A percentile compares a stretch with the other conserved stretches of the same genome.
Conservation (phyloP, 2,329 filamentous ascomycete species). For the Clarireedia hainanense region DNA sequence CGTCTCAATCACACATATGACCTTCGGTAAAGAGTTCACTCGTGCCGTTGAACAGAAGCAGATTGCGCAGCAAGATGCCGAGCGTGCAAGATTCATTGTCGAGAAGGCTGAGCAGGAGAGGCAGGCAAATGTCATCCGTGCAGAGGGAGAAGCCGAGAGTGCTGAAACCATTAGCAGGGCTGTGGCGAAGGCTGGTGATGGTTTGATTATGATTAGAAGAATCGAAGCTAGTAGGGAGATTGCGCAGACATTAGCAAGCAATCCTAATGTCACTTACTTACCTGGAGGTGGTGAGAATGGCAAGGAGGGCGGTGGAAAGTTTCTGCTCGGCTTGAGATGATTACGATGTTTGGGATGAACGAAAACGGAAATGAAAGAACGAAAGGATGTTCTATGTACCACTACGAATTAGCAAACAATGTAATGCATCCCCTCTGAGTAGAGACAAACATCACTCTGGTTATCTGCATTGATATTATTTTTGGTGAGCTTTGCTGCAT, state of each 20-base stretch:
- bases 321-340: slow-evolving; percentile 57
- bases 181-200: slow-evolving; percentile 87
- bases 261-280: slow-evolving; percentile 94
- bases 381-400: slow-evolving; percentile 5
- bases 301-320: slow-evolving; percentile 42
- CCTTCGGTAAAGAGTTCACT: slow-evolving; percentile 98
- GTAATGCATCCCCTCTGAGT: too few relatives aligned
- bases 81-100: slow-evolving; percentile 95
- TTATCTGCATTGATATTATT: too few relatives aligned
- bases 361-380: not conserved
- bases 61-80: slow-evolving; percentile 98
- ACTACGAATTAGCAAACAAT: slow-evolving; percentile 3
- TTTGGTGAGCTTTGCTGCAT: too few relatives aligned
- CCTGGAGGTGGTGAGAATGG: slow-evolving; percentile 66
- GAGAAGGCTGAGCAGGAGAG: slow-evolving; percentile 98
- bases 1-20: slow-evolving; percentile 99
- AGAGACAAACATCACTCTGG: too few relatives aligned
- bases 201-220: slow-evolving; percentile 89
- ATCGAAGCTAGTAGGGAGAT: slow-evolving; percentile 97
- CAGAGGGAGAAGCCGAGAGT: slow-evolving; percentile 94
- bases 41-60: slow-evolving; percentile 99
- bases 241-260: slow-evolving; percentile 76
- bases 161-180: slow-evolving; percentile 93
- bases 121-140: slow-evolving; percentile 96
- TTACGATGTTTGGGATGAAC: slow-evolving; percentile 5